Evolutionary conservation across 73 alveolate species (phyloP).

Genomic region (Tetrahymena malaccensis): DNA sequence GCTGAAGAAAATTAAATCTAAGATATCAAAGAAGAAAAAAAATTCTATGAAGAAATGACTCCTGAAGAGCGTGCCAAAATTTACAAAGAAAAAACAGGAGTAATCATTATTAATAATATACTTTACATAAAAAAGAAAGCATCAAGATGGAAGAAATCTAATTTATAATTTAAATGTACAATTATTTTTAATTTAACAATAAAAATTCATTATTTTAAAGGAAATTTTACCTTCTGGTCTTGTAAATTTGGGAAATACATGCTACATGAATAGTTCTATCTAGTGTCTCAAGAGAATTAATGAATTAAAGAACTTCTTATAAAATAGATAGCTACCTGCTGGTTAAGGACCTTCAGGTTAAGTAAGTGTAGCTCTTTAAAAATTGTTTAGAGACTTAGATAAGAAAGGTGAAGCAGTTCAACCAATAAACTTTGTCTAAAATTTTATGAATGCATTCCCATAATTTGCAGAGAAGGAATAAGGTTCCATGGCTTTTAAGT

Average conservation of each 20-base stretch:
- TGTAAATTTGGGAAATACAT: slow-evolving; percentile 94
- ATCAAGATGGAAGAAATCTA: background rate
- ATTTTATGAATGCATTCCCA: slow-evolving; percentile 76
- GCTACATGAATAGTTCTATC: slow-evolving; percentile 91
- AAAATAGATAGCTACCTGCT: slow-evolving; percentile 55
- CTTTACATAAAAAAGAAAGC: background rate
- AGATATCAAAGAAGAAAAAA: slow-evolving; percentile 49
- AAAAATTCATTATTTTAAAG: background rate
- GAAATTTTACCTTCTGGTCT: slow-evolving; percentile 75
- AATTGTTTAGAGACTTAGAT: slow-evolving; percentile 2
- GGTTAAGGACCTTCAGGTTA: slow-evolving; percentile 52
- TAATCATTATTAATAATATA: background rate
- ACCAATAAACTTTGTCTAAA: slow-evolving; percentile 45
- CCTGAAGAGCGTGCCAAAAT: slow-evolving; percentile 84
- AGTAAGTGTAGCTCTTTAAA: slow-evolving; percentile 9
- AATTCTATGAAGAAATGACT: slow-evolving; percentile 89
- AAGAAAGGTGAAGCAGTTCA: slow-evolving; percentile 18
- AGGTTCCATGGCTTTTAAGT: slow-evolving; percentile 73
- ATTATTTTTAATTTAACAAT: background rate
- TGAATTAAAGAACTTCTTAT: slow-evolving; percentile 76
- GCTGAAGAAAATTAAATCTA: slow-evolving; percentile 67
- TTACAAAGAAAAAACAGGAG: slow-evolving; percentile 90
- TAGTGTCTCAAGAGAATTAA: slow-evolving; percentile 82
- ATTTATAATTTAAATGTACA: background rate
- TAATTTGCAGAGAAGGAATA: slow-evolving; percentile 81